Evolutionary conservation across 2,329 filamentous ascomycete species (phyloP).

Genomic region (Ramichloridium luteum): DNA sequence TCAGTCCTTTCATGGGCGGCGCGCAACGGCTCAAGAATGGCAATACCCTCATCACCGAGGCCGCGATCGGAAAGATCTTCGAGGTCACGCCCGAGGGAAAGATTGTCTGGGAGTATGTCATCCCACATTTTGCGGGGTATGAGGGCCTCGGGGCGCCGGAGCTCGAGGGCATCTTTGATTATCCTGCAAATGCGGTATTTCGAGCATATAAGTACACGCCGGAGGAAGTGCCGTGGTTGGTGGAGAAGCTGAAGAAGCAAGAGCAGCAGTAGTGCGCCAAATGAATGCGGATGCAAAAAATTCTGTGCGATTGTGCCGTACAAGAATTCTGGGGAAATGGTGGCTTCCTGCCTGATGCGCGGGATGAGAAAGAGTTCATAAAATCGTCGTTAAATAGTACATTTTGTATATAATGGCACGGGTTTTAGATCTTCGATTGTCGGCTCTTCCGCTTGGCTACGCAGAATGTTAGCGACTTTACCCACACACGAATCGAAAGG

Average conservation of each 20-base stretch:
- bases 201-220: slow-evolving; percentile 33
- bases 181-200: slow-evolving; percentile 34
- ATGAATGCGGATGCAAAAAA: too few relatives aligned
- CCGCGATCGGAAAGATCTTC: slow-evolving; percentile 33
- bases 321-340: too few relatives aligned
- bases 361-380: too few relatives aligned
- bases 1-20: slow-evolving; percentile 38
- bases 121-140: slow-evolving; percentile 32
- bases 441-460: slow-evolving; percentile 9
- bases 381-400: slow-evolving; percentile 1
- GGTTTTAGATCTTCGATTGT: slow-evolving; percentile 10
- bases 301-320: too few relatives aligned
- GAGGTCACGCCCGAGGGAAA: slow-evolving; percentile 32
- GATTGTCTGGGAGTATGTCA: slow-evolving; percentile 35
- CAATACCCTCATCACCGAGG: slow-evolving; percentile 34
- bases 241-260: slow-evolving; percentile 5
- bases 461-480: slow-evolving; percentile 2
- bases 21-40: slow-evolving; percentile 32
- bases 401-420: not conserved
- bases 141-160: slow-evolving; percentile 17
- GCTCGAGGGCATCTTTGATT: slow-evolving; percentile 29
- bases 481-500: not conserved
- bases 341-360: too few relatives aligned
- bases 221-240: slow-evolving; percentile 31
- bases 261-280: too few relatives aligned